phyloP scores from a whole-genome alignment of 495 filamentous ascomycete genomes.

The Thozetella sp. region DNA sequence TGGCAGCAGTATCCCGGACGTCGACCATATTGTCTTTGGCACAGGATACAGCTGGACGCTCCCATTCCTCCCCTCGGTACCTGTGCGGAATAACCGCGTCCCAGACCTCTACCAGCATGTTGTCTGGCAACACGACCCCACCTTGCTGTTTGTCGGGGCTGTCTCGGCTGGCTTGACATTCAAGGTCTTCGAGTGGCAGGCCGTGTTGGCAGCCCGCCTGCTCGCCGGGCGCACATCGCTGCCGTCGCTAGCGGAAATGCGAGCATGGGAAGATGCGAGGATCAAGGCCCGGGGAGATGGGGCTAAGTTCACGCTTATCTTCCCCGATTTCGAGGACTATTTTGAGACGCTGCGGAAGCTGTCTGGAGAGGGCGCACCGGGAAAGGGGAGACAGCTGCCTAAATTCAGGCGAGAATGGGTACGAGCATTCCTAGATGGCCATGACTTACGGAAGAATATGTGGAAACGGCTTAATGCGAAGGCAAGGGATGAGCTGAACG shows the following conservation, averaged over 20 bases:
- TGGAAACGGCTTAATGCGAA: constrained; percentile 42
- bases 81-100: constrained; percentile 52
- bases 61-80: constrained; percentile 52
- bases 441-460: constrained; percentile 50
- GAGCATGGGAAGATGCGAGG: constrained; percentile 53
- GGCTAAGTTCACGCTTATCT: constrained; percentile 45
- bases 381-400: constrained; percentile 43
- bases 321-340: constrained; percentile 57
- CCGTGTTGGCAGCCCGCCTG: constrained; percentile 33
- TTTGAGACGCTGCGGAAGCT: constrained; percentile 50
- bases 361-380: constrained; percentile 43
- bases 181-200: constrained; percentile 46
- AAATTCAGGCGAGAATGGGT: constrained; percentile 49
- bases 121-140: constrained; percentile 48
- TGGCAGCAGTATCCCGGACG: constrained; percentile 42
- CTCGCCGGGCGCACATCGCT: constrained; percentile 39
- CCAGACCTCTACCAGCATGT: constrained; percentile 59
- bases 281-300: constrained; percentile 52
- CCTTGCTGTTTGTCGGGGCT: constrained; percentile 30
- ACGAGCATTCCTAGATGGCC: constrained; percentile 47
- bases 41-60: constrained; percentile 60
- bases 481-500: constrained; percentile 14
- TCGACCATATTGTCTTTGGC: constrained; percentile 60
- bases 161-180: constrained; percentile 31
- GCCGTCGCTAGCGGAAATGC: constrained; percentile 40